Evolutionary conservation across 176 grass and related monocot species (phyloP).

Genomic region (Eleusine indica): DNA sequence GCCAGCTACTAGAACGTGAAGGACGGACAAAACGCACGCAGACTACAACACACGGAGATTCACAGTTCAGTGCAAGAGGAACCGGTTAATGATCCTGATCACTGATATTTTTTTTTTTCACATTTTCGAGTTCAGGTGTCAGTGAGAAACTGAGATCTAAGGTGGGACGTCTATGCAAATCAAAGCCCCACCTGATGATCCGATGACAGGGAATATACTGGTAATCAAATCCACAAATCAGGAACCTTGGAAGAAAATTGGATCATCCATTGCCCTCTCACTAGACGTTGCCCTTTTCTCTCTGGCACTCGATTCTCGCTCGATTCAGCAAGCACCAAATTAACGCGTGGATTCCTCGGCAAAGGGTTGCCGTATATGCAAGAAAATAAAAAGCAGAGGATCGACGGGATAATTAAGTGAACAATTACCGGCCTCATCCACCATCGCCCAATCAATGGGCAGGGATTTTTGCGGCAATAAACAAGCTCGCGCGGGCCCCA

Average conservation of each 20-base stretch:
- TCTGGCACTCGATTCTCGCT: background rate
- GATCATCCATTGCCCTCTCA: background rate
- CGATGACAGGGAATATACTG: conserved; percentile 11
- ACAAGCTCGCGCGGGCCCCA: background rate
- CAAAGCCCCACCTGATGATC: background rate
- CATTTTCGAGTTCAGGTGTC: conserved; percentile 37
- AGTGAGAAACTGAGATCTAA: conserved; percentile 6
- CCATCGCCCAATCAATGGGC: background rate
- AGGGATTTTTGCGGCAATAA: background rate
- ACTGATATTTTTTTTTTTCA: background rate
- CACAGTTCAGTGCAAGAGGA: background rate
- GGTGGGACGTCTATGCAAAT: conserved; percentile 25
- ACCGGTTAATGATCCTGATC: background rate
- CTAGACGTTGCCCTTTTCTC: background rate
- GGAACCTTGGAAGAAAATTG: background rate
- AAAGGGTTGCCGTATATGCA: background rate
- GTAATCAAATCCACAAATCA: conserved; percentile 14
- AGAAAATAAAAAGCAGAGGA: conserved; percentile 3
- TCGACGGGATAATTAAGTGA: background rate
- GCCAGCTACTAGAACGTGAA: too few species aligned
- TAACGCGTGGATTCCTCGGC: background rate
- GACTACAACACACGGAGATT: too few species aligned
- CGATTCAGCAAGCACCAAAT: background rate
- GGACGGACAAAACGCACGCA: too few species aligned
- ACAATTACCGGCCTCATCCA: background rate